phyloP scores from a whole-genome alignment of 176 grass and related monocot species.

The Miscanthus lutarioriparius region DNA sequence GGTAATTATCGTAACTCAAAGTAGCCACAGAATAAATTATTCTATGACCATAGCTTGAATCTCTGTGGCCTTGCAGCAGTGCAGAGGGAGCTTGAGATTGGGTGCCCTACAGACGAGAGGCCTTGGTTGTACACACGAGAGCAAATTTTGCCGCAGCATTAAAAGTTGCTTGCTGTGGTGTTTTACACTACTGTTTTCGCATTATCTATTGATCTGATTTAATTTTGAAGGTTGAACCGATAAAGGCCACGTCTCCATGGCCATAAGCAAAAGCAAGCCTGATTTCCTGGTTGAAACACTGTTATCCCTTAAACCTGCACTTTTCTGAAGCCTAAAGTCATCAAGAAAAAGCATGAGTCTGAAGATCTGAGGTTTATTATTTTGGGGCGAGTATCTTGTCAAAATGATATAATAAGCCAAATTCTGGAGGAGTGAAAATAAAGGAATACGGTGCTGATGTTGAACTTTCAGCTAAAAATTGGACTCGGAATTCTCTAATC shows the following conservation, averaged over 20 bases:
- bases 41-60: too few relatives aligned
- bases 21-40: too few relatives aligned
- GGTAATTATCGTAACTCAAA: too few relatives aligned
- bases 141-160: background rate
- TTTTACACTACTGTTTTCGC: background rate
- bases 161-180: background rate
- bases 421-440: background rate
- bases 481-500: background rate
- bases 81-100: too few relatives aligned
- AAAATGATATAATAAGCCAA: background rate
- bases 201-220: background rate
- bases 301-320: background rate
- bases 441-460: conserved; percentile 6
- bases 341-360: background rate
- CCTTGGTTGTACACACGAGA: too few relatives aligned
- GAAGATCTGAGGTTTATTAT: background rate
- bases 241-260: background rate
- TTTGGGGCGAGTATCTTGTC: background rate
- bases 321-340: background rate
- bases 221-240: background rate
- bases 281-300: background rate
- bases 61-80: too few relatives aligned
- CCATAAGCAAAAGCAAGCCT: background rate
- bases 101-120: too few relatives aligned
- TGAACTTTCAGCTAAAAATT: conserved; percentile 28